These are phyloP conservation scores for Xylaria digitata DNA, from an alignment of 2,329 filamentous ascomycete species.

Conservation along the genomic window DNA sequence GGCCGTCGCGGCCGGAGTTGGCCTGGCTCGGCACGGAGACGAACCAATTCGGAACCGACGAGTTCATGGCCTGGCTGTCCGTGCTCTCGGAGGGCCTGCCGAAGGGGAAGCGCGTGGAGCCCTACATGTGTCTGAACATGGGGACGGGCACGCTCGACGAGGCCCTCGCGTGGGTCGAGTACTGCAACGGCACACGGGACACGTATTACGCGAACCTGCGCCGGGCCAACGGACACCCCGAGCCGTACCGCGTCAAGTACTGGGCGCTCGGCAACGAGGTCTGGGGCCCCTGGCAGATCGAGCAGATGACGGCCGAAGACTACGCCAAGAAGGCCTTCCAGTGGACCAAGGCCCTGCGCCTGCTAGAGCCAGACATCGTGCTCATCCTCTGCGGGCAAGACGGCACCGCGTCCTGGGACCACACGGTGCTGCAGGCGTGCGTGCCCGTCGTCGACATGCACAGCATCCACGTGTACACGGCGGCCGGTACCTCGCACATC, in stretches of 20 bases:
- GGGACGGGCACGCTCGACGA: slow-evolving; percentile 73
- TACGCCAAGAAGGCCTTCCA: slow-evolving; percentile 76
- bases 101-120: slow-evolving; percentile 71
- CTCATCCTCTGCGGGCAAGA: slow-evolving; percentile 81
- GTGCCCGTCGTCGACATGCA: slow-evolving; percentile 79
- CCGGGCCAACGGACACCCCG: slow-evolving; percentile 76
- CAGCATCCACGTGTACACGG: slow-evolving; percentile 83
- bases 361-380: slow-evolving; percentile 75
- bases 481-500: slow-evolving; percentile 59
- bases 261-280: slow-evolving; percentile 85
- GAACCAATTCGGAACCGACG: slow-evolving; percentile 86
- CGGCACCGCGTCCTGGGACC: slow-evolving; percentile 77
- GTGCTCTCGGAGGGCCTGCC: slow-evolving; percentile 69
- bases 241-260: slow-evolving; percentile 86
- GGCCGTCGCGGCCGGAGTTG: slow-evolving; percentile 75
- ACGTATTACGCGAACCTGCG: slow-evolving; percentile 86
- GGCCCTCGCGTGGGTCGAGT: slow-evolving; percentile 82
- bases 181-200: slow-evolving; percentile 82
- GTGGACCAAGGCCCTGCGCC: slow-evolving; percentile 77
- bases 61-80: slow-evolving; percentile 86
- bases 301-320: slow-evolving; percentile 74
- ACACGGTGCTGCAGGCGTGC: slow-evolving; percentile 77
- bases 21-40: slow-evolving; percentile 82
- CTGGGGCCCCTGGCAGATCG: slow-evolving; percentile 75
- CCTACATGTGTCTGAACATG: slow-evolving; percentile 84